Evolutionary conservation across 768 basidiomycete species (phyloP).

Genomic region (Mycena sanguinolenta): DNA sequence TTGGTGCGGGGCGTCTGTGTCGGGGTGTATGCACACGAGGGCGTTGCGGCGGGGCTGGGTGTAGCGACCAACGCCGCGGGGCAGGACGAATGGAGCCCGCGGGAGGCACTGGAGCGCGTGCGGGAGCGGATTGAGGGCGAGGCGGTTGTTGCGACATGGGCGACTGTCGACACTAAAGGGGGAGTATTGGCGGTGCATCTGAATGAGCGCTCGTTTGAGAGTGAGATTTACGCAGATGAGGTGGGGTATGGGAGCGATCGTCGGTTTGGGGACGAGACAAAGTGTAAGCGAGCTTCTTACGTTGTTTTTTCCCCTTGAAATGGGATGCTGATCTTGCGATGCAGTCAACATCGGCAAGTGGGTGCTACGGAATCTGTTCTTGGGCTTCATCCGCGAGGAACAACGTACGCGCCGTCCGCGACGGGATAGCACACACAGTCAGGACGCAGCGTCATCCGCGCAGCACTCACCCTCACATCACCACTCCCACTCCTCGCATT

Average conservation of each 20-base stretch:
- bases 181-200: slow-evolving; percentile 91
- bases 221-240: slow-evolving; percentile 96
- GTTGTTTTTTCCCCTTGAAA: slow-evolving; percentile 15
- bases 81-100: slow-evolving; percentile 70
- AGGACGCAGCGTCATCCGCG: slow-evolving; percentile 40
- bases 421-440: slow-evolving; percentile 47
- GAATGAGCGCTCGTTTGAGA: slow-evolving; percentile 91
- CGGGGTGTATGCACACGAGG: slow-evolving; percentile 77
- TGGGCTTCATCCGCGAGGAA: slow-evolving; percentile 81
- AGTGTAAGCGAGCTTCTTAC: slow-evolving; percentile 66
- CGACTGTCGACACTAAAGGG: slow-evolving; percentile 88
- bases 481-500: neutral
- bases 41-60: slow-evolving; percentile 57
- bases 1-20: slow-evolving; percentile 83
- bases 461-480: neutral
- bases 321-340: slow-evolving; percentile 21
- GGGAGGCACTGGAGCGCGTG: slow-evolving; percentile 90
- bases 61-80: slow-evolving; percentile 22
- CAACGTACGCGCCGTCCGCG: slow-evolving; percentile 56
- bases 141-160: slow-evolving; percentile 88
- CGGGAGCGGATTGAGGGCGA: slow-evolving; percentile 96
- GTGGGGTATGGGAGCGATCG: slow-evolving; percentile 76
- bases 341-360: slow-evolving; percentile 94
- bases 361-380: slow-evolving; percentile 88
- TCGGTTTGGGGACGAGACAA: slow-evolving; percentile 80